Evolutionary conservation across 306 rosid species (phyloP), one percentile per base, ranked within the genome.

Genomic region (Cucumis hystrix): DNA sequence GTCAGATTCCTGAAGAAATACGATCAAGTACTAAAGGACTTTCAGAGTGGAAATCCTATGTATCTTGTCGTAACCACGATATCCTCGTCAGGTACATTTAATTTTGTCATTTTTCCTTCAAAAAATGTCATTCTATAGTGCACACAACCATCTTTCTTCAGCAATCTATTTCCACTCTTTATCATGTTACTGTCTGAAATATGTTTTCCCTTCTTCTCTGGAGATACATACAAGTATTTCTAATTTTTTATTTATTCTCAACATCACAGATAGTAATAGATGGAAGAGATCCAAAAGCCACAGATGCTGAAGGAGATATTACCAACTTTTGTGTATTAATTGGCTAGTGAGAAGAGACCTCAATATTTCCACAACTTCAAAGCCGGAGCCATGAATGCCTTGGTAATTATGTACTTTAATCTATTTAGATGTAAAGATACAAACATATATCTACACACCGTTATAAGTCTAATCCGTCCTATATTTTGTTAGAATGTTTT

Each of bases 321-420:
- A 81, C 97, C 98, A 75, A 77, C 89, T 83, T 76, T 94, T 4
- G 94, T 88, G 57, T 93, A 93, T 83, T n/a, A n/a, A n/a, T 78
- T 93, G 81, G 96, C 98, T 25, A 84, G 98, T 1, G 97, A 91
- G 82, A 93, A 93, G 83, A 87, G 98, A 20, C 96, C 94, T 10
- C 91, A 85, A 5, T 54, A 78, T 79, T 85, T 47, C 47, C 98
- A 93, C 57, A 87, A 91, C 85, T 93, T 86, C 86, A 91, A 93
- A 84, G 97, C 97, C 6, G 98, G 97, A 75, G 93, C 98, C 21
- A 88, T 90, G 94, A 94, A 94, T 85, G 87, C 98, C 35, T 28
- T 94, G 97, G 98, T 91, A 81, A 49, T 52, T 5, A 71, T 49
- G 21, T 25, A 49, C 41, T 49, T 49, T 9, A 7, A 47, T 49